Evolutionary conservation across 768 basidiomycete genomes (phyloP).

Genomic region (Hygrophorus pudorinus): DNA sequence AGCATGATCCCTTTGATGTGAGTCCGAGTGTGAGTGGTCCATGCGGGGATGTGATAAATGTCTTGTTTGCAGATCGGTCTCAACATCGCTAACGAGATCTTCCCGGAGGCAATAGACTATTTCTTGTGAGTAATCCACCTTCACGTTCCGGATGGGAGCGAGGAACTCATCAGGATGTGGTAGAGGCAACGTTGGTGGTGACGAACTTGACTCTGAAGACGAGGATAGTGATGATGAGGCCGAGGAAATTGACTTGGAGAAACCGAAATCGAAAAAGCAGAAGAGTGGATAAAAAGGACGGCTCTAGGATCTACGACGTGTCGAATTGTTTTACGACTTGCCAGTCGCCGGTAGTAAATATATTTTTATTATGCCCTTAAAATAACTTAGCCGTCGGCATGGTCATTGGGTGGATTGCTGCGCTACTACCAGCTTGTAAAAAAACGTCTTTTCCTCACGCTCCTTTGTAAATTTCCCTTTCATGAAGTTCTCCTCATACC

Average conservation of each 20-base stretch:
- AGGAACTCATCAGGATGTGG: no score
- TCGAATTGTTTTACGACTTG: no score
- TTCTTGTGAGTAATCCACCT: conserved; percentile 32
- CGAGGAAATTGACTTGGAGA: conserved; percentile 80
- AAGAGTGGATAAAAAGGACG: conserved; percentile 21
- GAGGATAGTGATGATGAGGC: conserved; percentile 71
- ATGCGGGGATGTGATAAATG: not conserved
- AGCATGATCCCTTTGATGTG: conserved; percentile 60
- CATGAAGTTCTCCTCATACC: conserved; percentile 30
- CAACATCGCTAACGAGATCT: conserved; percentile 66
- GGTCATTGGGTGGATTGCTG: no score
- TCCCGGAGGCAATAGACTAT: conserved; percentile 72
- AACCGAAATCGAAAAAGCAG: conserved; percentile 69
- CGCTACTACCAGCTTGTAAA: not conserved
- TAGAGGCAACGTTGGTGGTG: conserved; percentile 49
- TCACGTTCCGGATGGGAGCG: no score
- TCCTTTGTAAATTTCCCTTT: conserved; percentile 6
- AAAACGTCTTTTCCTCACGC: no score
- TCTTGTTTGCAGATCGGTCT: conserved; percentile 48
- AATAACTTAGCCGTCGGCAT: no score
- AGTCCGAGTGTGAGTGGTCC: conserved; percentile 15
- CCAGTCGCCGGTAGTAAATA: no score
- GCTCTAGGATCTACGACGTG: no score
- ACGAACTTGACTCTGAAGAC: conserved; percentile 55
- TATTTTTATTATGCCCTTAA: no score